phyloP scores from a whole-genome alignment of 2,329 filamentous ascomycete species.

The Arthroderma uncinatum region DNA sequence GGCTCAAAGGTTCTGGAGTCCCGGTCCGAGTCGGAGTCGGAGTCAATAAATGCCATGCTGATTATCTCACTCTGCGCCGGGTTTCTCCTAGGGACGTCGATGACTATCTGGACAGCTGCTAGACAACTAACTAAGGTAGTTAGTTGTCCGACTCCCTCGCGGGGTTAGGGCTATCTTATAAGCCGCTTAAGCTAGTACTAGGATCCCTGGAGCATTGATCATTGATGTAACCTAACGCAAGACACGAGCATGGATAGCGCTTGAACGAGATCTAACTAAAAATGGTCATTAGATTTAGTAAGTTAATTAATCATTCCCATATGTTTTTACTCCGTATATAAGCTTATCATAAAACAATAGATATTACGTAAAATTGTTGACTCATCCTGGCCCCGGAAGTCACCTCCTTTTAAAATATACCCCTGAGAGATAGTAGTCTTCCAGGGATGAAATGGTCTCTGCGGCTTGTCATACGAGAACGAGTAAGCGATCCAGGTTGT shows the following conservation, averaged over 20 bases:
- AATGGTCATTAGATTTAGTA: not conserved
- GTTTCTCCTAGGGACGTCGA: not conserved
- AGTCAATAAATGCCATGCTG: not conserved
- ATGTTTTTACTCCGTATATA: not conserved
- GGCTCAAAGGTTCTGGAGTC: not conserved
- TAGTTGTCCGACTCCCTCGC: not conserved
- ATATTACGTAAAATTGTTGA: not conserved
- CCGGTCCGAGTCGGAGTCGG: not conserved
- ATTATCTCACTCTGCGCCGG: not conserved
- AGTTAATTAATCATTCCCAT: not conserved
- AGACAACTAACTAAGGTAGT: not conserved
- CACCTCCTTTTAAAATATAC: no score
- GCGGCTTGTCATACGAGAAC: not conserved
- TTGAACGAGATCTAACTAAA: not conserved
- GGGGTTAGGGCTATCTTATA: not conserved
- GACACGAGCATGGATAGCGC: not conserved
- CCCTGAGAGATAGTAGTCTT: not conserved
- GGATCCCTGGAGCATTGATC: not conserved
- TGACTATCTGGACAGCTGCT: not conserved
- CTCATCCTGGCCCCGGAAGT: not conserved
- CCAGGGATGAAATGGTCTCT: not conserved
- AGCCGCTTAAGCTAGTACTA: not conserved
- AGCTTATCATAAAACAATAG: not conserved
- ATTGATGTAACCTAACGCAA: slow-evolving; percentile 1
- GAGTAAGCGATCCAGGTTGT: not conserved